phyloP scores from a whole-genome alignment of 2,329 filamentous ascomycete species.

The Mollisia scopiformis region DNA sequence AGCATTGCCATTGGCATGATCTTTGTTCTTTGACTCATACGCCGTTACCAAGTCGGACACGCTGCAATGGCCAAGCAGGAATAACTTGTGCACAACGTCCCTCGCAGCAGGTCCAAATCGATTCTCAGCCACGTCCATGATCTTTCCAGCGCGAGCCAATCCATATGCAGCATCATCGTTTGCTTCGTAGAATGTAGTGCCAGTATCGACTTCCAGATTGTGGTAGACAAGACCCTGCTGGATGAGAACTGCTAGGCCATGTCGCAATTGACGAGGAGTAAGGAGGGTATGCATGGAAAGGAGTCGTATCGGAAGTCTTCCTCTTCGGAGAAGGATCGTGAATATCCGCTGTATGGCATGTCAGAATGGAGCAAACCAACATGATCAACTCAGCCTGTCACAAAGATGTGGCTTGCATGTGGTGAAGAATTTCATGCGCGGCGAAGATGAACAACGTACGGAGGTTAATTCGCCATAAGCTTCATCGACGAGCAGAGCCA shows the following conservation, averaged over 20 bases:
- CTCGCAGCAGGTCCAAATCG: constrained; percentile 76
- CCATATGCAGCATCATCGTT: constrained; percentile 81
- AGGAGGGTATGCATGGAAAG: constrained; percentile 75
- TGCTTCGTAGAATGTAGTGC: constrained; percentile 78
- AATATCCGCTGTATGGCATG: constrained; percentile 73
- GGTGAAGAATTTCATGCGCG: background rate
- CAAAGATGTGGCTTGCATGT: constrained; percentile 7
- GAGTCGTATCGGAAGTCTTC: constrained; percentile 72
- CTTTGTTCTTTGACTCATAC: constrained; percentile 44
- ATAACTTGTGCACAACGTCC: constrained; percentile 73
- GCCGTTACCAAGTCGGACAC: constrained; percentile 71
- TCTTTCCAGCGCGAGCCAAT: constrained; percentile 79
- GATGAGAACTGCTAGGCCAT: constrained; percentile 81
- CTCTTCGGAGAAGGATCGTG: constrained; percentile 74
- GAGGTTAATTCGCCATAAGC: constrained; percentile 89
- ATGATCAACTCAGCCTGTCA: constrained; percentile 20
- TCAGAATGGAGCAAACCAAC: constrained; percentile 29
- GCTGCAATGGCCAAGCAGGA: constrained; percentile 77
- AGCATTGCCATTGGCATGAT: constrained; percentile 35
- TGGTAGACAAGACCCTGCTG: constrained; percentile 88
- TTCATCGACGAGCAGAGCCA: constrained; percentile 85
- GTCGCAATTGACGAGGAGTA: constrained; percentile 73
- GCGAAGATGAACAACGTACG: constrained; percentile 57
- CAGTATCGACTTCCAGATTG: constrained; percentile 63
- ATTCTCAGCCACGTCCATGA: constrained; percentile 73